Percentiles rank a stretch among this genome's conserved stretches.
Conservation (phyloP, 441 rosid species). For the Populus hybrid region DNA sequence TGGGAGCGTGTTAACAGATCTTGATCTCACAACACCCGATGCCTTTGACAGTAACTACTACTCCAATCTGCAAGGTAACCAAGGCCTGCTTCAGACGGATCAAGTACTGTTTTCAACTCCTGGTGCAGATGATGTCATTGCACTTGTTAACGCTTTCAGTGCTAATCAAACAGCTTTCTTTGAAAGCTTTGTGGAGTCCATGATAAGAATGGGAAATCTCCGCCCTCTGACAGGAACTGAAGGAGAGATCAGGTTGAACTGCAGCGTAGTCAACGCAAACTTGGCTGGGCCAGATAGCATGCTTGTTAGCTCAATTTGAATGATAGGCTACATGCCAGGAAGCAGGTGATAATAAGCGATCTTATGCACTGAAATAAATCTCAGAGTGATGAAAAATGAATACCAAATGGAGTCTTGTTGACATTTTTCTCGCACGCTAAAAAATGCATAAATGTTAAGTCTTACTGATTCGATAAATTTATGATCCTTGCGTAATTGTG, state of each 20-base stretch:
- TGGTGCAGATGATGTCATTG: conserved; percentile 33
- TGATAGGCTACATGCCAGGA: too few species aligned
- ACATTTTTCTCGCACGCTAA: too few species aligned
- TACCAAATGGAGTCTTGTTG: too few species aligned
- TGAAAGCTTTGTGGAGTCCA: conserved; percentile 39
- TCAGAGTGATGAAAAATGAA: too few species aligned
- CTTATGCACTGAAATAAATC: too few species aligned
- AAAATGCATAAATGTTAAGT: too few species aligned
- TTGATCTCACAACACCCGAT: conserved; percentile 50
- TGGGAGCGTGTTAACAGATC: conserved; percentile 28
- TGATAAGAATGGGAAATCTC: conserved; percentile 59
- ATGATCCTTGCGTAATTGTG: too few species aligned
- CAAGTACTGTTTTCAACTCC: conserved; percentile 39
- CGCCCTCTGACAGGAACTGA: conserved; percentile 36
- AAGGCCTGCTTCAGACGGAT: conserved; percentile 49
- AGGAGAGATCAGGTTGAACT: conserved; percentile 51
- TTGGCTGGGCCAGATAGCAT: neutral
- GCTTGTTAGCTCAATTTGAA: conserved; percentile 11
- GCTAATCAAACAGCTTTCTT: conserved; percentile 39
- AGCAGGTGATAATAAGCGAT: too few species aligned
- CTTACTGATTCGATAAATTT: too few species aligned
- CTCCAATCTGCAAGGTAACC: conserved; percentile 33
- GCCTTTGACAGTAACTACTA: conserved; percentile 52
- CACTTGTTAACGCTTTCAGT: conserved; percentile 36
- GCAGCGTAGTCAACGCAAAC: conserved; percentile 37